Conservation (phyloP, 768 basidiomycete genomes). For the Cyathus striatus region DNA sequence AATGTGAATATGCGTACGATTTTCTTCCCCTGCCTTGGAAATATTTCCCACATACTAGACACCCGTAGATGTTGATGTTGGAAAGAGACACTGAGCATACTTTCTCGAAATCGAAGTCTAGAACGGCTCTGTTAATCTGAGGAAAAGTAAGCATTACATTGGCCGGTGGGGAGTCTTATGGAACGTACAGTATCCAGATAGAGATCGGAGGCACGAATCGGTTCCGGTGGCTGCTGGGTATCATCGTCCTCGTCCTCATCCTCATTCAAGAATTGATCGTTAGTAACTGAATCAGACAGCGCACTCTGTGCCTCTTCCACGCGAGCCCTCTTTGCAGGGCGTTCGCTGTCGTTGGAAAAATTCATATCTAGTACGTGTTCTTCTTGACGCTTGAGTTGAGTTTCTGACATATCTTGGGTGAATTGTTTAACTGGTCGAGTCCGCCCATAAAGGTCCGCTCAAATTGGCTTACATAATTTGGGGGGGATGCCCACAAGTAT, state of each 20-base stretch:
- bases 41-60: conserved; percentile 97
- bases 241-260: conserved; percentile 28
- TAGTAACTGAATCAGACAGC: neutral
- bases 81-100: conserved; percentile 94
- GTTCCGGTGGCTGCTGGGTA: conserved; percentile 17
- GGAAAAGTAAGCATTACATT: neutral
- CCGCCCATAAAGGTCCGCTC: too few relatives aligned
- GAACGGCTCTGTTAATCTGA: conserved; percentile 83
- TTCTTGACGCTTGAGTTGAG: conserved; percentile 6
- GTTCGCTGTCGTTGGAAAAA: conserved; percentile 9
- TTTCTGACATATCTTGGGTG: conserved; percentile 5
- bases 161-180: conserved; percentile 2
- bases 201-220: conserved; percentile 67
- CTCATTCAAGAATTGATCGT: conserved; percentile 12
- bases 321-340: conserved; percentile 32
- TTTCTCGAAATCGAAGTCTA: conserved; percentile 99
- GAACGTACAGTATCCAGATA: conserved; percentile 94
- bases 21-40: conserved; percentile 94
- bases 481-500: neutral
- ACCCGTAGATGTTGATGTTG: conserved; percentile 97
- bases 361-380: conserved; percentile 5
- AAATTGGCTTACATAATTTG: conserved; percentile 3
- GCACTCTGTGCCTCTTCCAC: conserved; percentile 8
- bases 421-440: too few relatives aligned
- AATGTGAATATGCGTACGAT: conserved; percentile 94